phyloP scores from a whole-genome alignment of 441 rosid genomes.

The Syzygium malaccense region DNA sequence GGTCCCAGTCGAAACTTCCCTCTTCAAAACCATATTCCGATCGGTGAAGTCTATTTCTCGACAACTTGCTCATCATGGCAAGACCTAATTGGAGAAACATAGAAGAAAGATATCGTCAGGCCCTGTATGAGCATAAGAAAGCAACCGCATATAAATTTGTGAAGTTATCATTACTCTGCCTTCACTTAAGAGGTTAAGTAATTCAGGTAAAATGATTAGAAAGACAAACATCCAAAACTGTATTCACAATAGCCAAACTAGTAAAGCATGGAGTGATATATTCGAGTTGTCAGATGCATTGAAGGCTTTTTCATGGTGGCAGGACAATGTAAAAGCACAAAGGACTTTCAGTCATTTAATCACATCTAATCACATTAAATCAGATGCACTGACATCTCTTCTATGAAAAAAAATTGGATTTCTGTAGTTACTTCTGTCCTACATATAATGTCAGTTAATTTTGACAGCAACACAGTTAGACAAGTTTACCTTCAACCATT shows the following conservation, averaged over 20 bases:
- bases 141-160: background rate
- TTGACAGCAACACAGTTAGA: background rate
- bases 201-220: background rate
- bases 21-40: background rate
- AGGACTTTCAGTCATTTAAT: background rate
- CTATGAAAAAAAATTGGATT: background rate
- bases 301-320: background rate
- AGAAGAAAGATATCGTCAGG: background rate
- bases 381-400: background rate
- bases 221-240: background rate
- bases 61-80: background rate
- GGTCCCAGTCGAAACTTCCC: background rate
- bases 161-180: background rate
- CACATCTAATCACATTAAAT: background rate
- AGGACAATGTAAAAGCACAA: background rate
- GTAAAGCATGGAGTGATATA: background rate
- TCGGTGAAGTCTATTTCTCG: background rate
- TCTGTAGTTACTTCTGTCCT: background rate
- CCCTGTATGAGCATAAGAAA: background rate
- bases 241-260: background rate
- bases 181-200: background rate
- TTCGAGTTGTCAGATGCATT: background rate
- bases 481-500: conserved; percentile 7
- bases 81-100: background rate
- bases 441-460: background rate